Evolutionary conservation across 2,329 filamentous ascomycete genomes (phyloP).

Genomic region (Thelonectria blattea): DNA sequence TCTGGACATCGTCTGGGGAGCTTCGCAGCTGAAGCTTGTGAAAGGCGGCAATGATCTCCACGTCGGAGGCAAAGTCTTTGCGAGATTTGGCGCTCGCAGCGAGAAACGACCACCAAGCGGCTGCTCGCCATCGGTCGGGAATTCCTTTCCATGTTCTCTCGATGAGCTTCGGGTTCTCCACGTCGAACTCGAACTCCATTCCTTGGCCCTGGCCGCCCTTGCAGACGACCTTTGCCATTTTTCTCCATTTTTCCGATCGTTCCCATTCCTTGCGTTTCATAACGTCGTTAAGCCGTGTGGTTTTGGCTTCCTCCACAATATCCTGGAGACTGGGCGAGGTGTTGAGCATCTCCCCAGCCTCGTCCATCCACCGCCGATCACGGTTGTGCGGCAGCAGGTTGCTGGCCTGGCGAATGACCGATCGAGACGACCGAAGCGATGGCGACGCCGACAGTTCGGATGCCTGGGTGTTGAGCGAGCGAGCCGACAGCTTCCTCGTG

Average conservation of each 20-base stretch:
- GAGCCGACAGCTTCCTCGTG: slow-evolving; percentile 61
- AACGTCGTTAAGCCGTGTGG: slow-evolving; percentile 58
- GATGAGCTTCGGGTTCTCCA: slow-evolving; percentile 80
- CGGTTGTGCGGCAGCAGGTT: slow-evolving; percentile 67
- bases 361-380: slow-evolving; percentile 66
- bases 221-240: slow-evolving; percentile 65
- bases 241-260: slow-evolving; percentile 70
- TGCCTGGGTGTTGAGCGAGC: slow-evolving; percentile 64
- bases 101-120: slow-evolving; percentile 95
- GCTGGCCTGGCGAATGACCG: slow-evolving; percentile 61
- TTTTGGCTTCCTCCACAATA: slow-evolving; percentile 60
- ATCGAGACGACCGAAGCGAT: slow-evolving; percentile 60
- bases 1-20: slow-evolving; percentile 92
- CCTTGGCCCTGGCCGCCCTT: slow-evolving; percentile 59
- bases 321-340: slow-evolving; percentile 62
- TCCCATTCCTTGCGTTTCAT: slow-evolving; percentile 68
- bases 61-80: slow-evolving; percentile 67
- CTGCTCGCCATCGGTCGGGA: slow-evolving; percentile 90
- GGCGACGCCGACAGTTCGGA: slow-evolving; percentile 56
- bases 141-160: slow-evolving; percentile 98
- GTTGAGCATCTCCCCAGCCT: slow-evolving; percentile 71
- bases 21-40: slow-evolving; percentile 73
- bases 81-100: slow-evolving; percentile 73
- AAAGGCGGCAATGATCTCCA: slow-evolving; percentile 74
- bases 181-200: slow-evolving; percentile 76